These are phyloP conservation scores for Xylariaceae sp. DNA, from an alignment of 2,329 filamentous ascomycete species.

Conservation along the genomic window DNA sequence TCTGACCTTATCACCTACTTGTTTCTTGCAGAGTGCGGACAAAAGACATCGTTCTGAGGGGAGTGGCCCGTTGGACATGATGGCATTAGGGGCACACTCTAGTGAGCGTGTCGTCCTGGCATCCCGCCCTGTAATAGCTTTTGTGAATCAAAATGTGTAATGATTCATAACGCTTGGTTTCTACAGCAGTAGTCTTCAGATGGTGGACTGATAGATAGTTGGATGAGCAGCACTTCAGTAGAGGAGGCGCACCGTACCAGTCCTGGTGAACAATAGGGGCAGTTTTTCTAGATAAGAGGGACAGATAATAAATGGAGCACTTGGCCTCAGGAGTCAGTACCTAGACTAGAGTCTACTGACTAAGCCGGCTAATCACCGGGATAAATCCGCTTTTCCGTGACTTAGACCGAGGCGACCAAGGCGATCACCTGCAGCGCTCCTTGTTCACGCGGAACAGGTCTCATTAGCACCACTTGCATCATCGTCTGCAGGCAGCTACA, in stretches of 20 bases:
- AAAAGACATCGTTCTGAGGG: conserved; percentile 72
- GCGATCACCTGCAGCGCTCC: too few species aligned
- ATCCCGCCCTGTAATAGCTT: neutral
- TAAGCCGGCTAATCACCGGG: conserved; percentile 17
- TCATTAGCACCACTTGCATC: conserved; percentile 33
- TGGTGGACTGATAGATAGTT: too few species aligned
- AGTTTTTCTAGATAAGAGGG: too few species aligned
- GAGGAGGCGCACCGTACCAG: too few species aligned
- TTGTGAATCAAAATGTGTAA: neutral
- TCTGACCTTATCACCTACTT: conserved; percentile 78
- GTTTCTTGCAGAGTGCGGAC: conserved; percentile 59
- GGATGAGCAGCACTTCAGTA: too few species aligned
- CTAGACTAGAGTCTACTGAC: conserved; percentile 3
- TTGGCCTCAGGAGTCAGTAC: too few species aligned
- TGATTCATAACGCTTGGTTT: neutral
- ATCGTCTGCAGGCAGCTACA: conserved; percentile 10
- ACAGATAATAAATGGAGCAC: too few species aligned
- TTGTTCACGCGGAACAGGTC: conserved; percentile 7
- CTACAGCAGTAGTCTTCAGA: too few species aligned
- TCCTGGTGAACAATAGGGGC: conserved; percentile 8
- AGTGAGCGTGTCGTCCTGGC: neutral
- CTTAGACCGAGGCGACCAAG: too few species aligned
- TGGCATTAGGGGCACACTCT: conserved; percentile 13
- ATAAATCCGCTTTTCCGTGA: conserved; percentile 1
- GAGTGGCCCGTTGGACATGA: conserved; percentile 65